phyloP scores from a whole-genome alignment of 2,329 filamentous ascomycete species.

The Monosporascus cannonballus region DNA sequence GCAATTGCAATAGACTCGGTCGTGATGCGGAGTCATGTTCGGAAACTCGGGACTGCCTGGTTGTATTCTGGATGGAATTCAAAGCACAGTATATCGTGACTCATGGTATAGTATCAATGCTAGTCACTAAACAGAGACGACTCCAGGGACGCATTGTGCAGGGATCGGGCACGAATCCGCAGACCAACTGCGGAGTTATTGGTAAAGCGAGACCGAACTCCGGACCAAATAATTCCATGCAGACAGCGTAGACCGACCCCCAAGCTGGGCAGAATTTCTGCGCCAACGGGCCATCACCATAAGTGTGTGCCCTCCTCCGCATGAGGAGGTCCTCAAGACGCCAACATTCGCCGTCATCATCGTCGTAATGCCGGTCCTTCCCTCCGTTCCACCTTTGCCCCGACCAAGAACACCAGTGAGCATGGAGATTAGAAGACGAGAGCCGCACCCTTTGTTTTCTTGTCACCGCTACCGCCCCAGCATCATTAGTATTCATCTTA shows the following conservation, averaged over 20 bases:
- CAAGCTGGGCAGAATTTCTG: neutral
- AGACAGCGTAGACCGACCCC: neutral
- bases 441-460: conserved; percentile 99
- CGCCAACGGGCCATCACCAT: neutral
- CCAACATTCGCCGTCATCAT: neutral
- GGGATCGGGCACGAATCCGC: neutral
- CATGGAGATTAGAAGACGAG: conserved; percentile 82
- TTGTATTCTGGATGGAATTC: neutral
- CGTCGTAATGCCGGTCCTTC: neutral
- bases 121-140: neutral
- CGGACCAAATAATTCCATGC: neutral
- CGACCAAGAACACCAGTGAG: conserved; percentile 33
- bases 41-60: too few relatives aligned
- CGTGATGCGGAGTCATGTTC: too few relatives aligned
- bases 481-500: conserved; percentile 31
- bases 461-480: conserved; percentile 75
- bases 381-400: neutral
- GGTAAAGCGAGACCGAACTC: conserved; percentile 1
- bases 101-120: neutral
- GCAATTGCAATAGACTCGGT: too few relatives aligned
- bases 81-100: neutral
- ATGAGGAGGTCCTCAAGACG: neutral
- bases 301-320: neutral
- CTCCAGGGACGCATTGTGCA: neutral
- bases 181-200: conserved; percentile 1